These are phyloP conservation scores for Lachancea dasiensis DNA, from an alignment of 805 yeast species.

Conservation along the genomic window DNA sequence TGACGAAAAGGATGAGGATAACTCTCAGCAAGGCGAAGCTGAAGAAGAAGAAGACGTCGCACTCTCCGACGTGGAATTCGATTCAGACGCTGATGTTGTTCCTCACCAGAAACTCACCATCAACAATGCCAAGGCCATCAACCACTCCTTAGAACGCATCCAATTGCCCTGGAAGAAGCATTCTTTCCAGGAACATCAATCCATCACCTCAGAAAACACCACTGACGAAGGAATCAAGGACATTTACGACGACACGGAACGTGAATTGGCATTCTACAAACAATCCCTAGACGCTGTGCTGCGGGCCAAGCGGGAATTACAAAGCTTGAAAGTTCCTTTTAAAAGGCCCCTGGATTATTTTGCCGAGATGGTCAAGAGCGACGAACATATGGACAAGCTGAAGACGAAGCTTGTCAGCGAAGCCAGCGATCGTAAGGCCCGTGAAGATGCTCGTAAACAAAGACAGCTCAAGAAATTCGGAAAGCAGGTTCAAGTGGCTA, in stretches of 20 bases:
- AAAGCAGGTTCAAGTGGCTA: conserved; percentile 92
- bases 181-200: conserved; percentile 79
- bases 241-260: conserved; percentile 90
- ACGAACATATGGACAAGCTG: conserved; percentile 95
- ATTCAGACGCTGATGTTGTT: conserved; percentile 90
- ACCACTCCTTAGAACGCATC: conserved; percentile 60
- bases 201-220: conserved; percentile 53
- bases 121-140: conserved; percentile 80
- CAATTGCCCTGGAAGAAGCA: conserved; percentile 53
- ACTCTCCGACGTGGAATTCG: conserved; percentile 84
- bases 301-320: conserved; percentile 59
- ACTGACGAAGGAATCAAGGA: conserved; percentile 70
- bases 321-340: conserved; percentile 75
- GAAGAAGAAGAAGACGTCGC: conserved; percentile 81
- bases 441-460: conserved; percentile 91
- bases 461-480: conserved; percentile 94
- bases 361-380: conserved; percentile 98
- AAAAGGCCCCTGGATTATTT: conserved; percentile 92
- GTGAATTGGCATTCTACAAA: conserved; percentile 92
- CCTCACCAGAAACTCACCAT: conserved; percentile 87
- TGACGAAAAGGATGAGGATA: conserved; percentile 43
- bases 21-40: conserved; percentile 50
- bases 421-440: conserved; percentile 77
- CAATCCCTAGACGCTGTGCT: conserved; percentile 85
- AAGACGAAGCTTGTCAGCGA: conserved; percentile 75